Percentiles rank a stretch among this genome's conserved stretches.
phyloP scores from a whole-genome alignment of 164 flowering plant genomes.

The Stephania japonica region DNA sequence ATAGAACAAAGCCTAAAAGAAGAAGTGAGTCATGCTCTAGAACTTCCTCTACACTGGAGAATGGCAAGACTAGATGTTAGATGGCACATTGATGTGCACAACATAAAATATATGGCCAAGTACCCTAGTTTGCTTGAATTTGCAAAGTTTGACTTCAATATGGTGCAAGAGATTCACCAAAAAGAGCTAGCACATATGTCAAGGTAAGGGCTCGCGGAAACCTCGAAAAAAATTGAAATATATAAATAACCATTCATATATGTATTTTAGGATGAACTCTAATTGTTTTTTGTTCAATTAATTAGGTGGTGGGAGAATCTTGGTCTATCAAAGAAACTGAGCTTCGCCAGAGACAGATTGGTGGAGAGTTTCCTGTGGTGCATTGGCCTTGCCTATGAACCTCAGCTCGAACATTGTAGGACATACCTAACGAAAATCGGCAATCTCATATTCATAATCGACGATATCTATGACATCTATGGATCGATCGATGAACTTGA shows the following conservation, averaged over 20 bases:
- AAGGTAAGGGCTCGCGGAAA: constrained; percentile 17
- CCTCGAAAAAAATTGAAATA: background rate
- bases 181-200: constrained; percentile 23
- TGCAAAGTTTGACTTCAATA: constrained; percentile 42
- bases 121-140: constrained; percentile 23
- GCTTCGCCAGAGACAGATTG: constrained; percentile 37
- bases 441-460: constrained; percentile 24
- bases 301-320: constrained; percentile 47
- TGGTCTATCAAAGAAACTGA: constrained; percentile 19
- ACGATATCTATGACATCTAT: constrained; percentile 41
- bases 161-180: constrained; percentile 35
- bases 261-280: no score
- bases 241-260: background rate
- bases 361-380: constrained; percentile 37
- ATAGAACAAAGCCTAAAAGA: constrained; percentile 9
- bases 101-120: constrained; percentile 1
- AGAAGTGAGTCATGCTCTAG: constrained; percentile 27
- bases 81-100: constrained; percentile 22
- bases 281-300: background rate
- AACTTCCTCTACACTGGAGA: constrained; percentile 32
- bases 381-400: constrained; percentile 28
- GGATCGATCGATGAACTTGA: constrained; percentile 36
- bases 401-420: constrained; percentile 20
- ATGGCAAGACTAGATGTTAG: constrained; percentile 30
- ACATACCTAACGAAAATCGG: constrained; percentile 30